A percentile compares a stretch with the other conserved stretches of the same genome.
Conservation (phyloP, 345 rosid genomes). For the Bruguiera parviflora region DNA sequence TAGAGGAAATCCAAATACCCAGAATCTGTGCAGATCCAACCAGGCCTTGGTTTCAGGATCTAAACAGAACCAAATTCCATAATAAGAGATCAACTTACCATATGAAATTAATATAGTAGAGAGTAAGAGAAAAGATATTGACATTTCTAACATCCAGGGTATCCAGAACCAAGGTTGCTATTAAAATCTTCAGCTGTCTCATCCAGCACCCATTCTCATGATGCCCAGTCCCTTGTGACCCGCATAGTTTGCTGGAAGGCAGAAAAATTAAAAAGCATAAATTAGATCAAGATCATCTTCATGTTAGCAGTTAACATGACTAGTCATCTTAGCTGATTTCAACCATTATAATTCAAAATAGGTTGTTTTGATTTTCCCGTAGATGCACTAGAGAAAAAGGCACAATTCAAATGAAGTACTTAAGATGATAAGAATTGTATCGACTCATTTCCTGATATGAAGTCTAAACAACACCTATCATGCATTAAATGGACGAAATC, state of each 20-base stretch:
- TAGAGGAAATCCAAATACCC: slow-evolving; percentile 83
- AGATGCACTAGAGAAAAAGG: no score
- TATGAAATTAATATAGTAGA: not conserved
- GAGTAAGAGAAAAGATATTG: not conserved
- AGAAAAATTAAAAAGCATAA: not conserved
- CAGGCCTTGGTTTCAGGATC: slow-evolving; percentile 92
- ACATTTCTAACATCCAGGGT: slow-evolving; percentile 76
- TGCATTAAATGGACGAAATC: no score
- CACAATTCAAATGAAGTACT: no score
- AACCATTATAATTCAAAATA: no score
- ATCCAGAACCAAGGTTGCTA: slow-evolving; percentile 88
- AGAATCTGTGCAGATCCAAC: slow-evolving; percentile 64
- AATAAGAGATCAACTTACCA: not conserved
- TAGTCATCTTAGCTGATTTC: no score
- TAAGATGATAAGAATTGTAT: no score
- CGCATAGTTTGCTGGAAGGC: slow-evolving; percentile 23
- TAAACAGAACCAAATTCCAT: slow-evolving; percentile 27
- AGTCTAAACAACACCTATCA: no score
- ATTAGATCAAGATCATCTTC: not conserved
- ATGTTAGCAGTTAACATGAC: no score
- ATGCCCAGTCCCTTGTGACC: slow-evolving; percentile 91
- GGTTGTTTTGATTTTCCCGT: no score
- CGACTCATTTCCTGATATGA: no score
- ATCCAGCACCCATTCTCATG: slow-evolving; percentile 71
- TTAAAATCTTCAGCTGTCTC: slow-evolving; percentile 69